A percentile compares a stretch with the other conserved stretches of the same genome.
Conservation (phyloP, 129 eudicot genomes). For the Escallonia herrerae region DNA sequence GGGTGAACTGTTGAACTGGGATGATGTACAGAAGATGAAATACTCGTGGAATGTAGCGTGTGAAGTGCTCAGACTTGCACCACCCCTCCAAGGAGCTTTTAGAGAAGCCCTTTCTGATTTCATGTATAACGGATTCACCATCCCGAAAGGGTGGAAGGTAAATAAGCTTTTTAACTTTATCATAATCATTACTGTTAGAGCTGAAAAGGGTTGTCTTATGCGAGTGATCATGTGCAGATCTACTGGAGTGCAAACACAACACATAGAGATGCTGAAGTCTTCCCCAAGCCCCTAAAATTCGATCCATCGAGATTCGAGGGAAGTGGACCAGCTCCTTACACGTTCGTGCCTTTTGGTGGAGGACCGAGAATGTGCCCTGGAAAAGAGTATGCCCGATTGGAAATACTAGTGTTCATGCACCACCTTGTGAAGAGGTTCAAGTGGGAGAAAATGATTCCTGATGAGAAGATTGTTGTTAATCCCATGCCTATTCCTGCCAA, state of each 20-base stretch:
- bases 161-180: background rate
- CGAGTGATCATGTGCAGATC: slow-evolving; percentile 33
- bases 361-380: slow-evolving; percentile 66
- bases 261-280: slow-evolving; percentile 41
- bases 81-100: slow-evolving; percentile 82
- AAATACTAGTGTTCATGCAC: too few relatives aligned
- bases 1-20: slow-evolving; percentile 75
- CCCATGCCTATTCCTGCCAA: too few relatives aligned
- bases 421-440: slow-evolving; percentile 24
- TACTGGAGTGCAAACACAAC: slow-evolving; percentile 62
- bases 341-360: slow-evolving; percentile 67
- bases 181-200: too few relatives aligned
- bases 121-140: slow-evolving; percentile 57
- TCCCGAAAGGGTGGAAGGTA: slow-evolving; percentile 96
- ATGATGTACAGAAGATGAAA: slow-evolving; percentile 76
- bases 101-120: slow-evolving; percentile 68
- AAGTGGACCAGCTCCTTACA: slow-evolving; percentile 43
- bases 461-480: too few relatives aligned
- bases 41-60: slow-evolving; percentile 92
- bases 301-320: slow-evolving; percentile 57
- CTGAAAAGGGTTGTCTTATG: too few relatives aligned
- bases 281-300: slow-evolving; percentile 42
- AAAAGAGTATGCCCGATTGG: slow-evolving; percentile 42
- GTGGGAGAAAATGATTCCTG: too few relatives aligned
- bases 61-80: slow-evolving; percentile 85